Base-by-base conservation (phyloP, 176 grass and related monocot species). In the Panicum miliaceum region DNA sequence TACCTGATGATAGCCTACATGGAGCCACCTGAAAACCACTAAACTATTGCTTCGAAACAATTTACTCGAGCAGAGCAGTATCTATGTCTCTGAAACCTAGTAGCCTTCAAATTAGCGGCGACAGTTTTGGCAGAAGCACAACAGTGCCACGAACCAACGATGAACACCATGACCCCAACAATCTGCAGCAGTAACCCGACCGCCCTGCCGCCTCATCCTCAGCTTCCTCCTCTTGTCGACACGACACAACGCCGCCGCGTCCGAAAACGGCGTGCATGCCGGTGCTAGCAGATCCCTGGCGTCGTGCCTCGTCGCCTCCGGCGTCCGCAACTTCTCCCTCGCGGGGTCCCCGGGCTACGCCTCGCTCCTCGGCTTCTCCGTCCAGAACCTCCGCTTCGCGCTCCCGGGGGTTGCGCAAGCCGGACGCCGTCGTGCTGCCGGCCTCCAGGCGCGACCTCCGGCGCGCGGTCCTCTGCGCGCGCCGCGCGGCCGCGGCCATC, bases 301-400 rank as follows among this genome's bases (percentile, higher is more conserved):
- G 52, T 80, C 89, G 16, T 88, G 85, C 71, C 81, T 91, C 54
- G 26, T 23, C 3, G 41, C 77, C n/a, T 56, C 54, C 23, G 82
- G 77, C 27, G 47, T 92, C 26, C 0, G 22, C 13, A 92, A 89
- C 86, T 89, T 86, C 83, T 67, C 90, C 41, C 34, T 88, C 38
- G 25, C 84, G 7, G n/a, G 74, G 60, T 84, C 84, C 29, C 22
- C 64, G 26, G 32, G 70, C 20, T 91, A 77, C 63, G 43, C 40
- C 71, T 4, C 64, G 29, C 63, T 83, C 20, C 86, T 89, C 64
- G 62, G 70, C 36, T 86, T 62, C 54, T 86, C 86, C 40, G 86
- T 92, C 71, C 86, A 42, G 61, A 92, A 92, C 66, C 90, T 89
- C 54, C 90, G 86, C 7, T 89, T 88, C 69, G 26, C 78, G 3